Percentiles rank a stretch among this genome's conserved stretches.
Conservation (phyloP, 371 early-diverging fungal genomes). For the Lichtheimia ramosa region DNA sequence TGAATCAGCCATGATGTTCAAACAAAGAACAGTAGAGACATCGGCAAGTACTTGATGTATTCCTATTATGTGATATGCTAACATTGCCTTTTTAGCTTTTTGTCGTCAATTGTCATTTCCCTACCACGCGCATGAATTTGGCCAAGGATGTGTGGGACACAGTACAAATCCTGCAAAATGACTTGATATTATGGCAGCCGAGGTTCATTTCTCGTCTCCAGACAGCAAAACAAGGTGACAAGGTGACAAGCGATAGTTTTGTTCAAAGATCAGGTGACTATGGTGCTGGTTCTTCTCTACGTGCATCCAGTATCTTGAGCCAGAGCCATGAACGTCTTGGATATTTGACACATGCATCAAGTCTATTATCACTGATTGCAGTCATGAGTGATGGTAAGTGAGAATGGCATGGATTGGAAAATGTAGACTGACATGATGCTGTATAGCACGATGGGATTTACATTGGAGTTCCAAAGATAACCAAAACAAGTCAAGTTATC, state of each 20-base stretch:
- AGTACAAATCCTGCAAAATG: constrained; percentile 70
- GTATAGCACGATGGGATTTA: constrained; percentile 35
- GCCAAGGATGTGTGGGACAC: constrained; percentile 62
- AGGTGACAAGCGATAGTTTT: neutral
- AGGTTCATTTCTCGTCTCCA: constrained; percentile 23
- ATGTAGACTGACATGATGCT: neutral
- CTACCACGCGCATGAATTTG: constrained; percentile 58
- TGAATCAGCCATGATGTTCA: constrained; percentile 63
- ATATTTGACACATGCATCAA: constrained; percentile 10
- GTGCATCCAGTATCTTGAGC: constrained; percentile 26
- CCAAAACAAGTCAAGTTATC: constrained; percentile 23
- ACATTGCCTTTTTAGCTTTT: constrained; percentile 36
- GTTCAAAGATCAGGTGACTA: neutral
- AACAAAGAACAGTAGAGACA: constrained; percentile 62
- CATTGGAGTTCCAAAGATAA: constrained; percentile 13
- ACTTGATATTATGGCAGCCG: constrained; percentile 68
- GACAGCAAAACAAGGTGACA: neutral
- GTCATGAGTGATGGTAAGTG: constrained; percentile 34
- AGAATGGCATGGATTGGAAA: neutral
- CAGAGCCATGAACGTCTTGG: constrained; percentile 36
- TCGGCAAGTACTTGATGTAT: constrained; percentile 42
- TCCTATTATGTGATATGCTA: neutral
- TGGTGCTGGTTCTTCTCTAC: neutral
- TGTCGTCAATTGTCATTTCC: constrained; percentile 68
- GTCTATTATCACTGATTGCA: constrained; percentile 33